phyloP scores from a whole-genome alignment of 139 green algal species.

The Volvox reticuliferus region DNA sequence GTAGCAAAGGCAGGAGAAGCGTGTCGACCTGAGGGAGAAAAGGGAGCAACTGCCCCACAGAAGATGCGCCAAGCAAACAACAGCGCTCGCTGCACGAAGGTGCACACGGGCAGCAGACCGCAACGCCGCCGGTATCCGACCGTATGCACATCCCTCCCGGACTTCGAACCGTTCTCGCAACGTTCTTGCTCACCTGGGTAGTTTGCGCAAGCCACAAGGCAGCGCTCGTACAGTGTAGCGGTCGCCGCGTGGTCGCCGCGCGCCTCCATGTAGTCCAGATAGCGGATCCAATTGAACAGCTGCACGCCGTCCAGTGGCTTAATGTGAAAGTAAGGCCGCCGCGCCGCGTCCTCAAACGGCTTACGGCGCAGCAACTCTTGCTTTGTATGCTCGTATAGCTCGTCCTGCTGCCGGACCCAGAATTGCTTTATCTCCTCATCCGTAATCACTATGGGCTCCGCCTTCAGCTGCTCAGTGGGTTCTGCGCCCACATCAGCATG shows the following conservation, averaged over 20 bases:
- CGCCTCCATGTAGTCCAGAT: constrained; percentile 80
- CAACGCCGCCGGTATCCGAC: no score
- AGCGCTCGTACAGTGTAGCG: constrained; percentile 86
- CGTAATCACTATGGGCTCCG: constrained; percentile 23
- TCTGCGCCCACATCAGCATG: not conserved
- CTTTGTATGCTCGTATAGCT: constrained; percentile 64
- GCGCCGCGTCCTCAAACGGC: constrained; percentile 79
- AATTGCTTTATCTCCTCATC: constrained; percentile 52
- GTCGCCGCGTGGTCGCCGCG: constrained; percentile 57
- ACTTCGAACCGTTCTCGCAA: no score
- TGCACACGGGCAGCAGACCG: no score
- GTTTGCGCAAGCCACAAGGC: constrained; percentile 84
- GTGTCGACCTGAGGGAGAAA: no score
- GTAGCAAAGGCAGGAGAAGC: no score
- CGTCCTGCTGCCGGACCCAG: constrained; percentile 56
- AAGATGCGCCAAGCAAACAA: no score
- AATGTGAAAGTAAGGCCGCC: constrained; percentile 89
- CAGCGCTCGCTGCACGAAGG: no score
- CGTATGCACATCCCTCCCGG: no score
- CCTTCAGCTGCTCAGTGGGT: not conserved
- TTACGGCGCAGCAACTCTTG: constrained; percentile 61
- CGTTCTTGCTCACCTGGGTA: constrained; percentile 74
- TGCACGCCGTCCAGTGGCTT: constrained; percentile 85
- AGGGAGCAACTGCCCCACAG: no score
- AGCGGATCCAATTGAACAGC: constrained; percentile 83